Conservation (phyloP, 371 early-diverging fungal genomes). For the Mortierella sp. region DNA sequence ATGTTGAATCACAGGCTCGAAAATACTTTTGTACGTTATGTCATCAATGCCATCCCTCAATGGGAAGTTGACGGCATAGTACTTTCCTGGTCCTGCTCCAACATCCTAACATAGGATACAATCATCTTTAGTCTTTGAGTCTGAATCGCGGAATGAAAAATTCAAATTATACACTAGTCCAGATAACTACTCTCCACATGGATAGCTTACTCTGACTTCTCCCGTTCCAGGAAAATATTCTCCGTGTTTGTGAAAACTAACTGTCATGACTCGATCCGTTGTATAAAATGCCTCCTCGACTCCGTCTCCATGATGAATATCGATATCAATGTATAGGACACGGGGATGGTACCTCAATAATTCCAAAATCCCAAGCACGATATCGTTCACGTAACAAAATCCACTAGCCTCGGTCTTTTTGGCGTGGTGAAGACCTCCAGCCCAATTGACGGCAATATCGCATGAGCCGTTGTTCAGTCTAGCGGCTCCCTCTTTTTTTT, state of each 20-base stretch:
- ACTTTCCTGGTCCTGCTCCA: conserved; percentile 88
- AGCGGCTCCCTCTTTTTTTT: conserved; percentile 80
- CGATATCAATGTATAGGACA: conserved; percentile 99
- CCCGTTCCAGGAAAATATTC: conserved; percentile 99
- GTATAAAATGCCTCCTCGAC: conserved; percentile 99
- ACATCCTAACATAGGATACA: conserved; percentile 70
- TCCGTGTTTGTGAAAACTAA: conserved; percentile 99
- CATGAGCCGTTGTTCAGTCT: conserved; percentile 91
- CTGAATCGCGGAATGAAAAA: too few relatives aligned
- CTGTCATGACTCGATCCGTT: conserved; percentile 99
- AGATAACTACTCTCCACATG: neutral
- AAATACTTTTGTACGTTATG: conserved; percentile 90
- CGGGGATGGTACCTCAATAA: conserved; percentile 93
- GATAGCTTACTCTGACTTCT: conserved; percentile 75
- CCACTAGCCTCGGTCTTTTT: conserved; percentile 97
- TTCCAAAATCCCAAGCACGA: conserved; percentile 97
- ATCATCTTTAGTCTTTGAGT: neutral
- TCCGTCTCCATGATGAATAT: conserved; percentile 99
- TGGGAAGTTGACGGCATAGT: conserved; percentile 98
- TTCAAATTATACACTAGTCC: too few relatives aligned
- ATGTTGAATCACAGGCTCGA: conserved; percentile 89
- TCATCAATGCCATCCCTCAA: conserved; percentile 98
- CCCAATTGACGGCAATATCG: conserved; percentile 99
- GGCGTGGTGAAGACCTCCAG: conserved; percentile 99
- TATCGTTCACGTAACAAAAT: conserved; percentile 99